Conservation (phyloP, 495 filamentous ascomycete species). For the Rostrohypoxylon terebratum region DNA sequence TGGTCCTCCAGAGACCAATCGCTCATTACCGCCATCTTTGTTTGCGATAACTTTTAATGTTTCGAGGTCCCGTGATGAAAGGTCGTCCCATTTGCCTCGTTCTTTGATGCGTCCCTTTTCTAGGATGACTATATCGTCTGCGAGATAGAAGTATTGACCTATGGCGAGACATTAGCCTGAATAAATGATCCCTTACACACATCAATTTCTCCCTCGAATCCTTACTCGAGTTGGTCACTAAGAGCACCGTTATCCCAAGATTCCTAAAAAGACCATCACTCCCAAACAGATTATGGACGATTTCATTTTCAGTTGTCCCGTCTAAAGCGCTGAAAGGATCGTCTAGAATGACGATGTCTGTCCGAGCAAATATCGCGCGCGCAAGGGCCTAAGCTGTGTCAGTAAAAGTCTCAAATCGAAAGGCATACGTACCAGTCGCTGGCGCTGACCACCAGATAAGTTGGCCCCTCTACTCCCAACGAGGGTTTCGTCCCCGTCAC, state of each 20-base stretch:
- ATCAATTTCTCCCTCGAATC: not conserved
- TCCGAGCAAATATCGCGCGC: slow-evolving; percentile 53
- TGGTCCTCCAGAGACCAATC: not conserved
- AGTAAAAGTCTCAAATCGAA: not conserved
- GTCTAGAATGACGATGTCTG: slow-evolving; percentile 50
- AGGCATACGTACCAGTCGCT: slow-evolving; percentile 61
- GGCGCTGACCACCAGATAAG: slow-evolving; percentile 75
- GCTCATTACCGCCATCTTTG: slow-evolving; percentile 11
- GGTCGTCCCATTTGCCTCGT: slow-evolving; percentile 57
- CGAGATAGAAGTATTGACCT: slow-evolving; percentile 48
- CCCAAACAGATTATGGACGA: slow-evolving; percentile 51
- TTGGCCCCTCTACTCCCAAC: slow-evolving; percentile 73
- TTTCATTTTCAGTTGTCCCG: slow-evolving; percentile 47
- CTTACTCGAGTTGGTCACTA: slow-evolving; percentile 52
- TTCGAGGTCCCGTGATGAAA: slow-evolving; percentile 35
- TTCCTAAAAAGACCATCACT: slow-evolving; percentile 46
- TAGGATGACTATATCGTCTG: slow-evolving; percentile 66
- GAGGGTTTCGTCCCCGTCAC: slow-evolving; percentile 67
- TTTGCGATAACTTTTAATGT: slow-evolving; percentile 41
- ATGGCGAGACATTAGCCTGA: slow-evolving; percentile 1
- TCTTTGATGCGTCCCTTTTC: slow-evolving; percentile 61
- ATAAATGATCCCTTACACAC: not conserved
- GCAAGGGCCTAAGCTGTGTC: slow-evolving; percentile 51
- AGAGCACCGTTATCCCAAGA: slow-evolving; percentile 47
- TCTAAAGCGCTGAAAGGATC: slow-evolving; percentile 54